Percentiles rank a stretch among this genome's conserved stretches.
Conservation (phyloP, 1,284 basidiomycete genomes). For the Ceratobasidium papillatum region DNA sequence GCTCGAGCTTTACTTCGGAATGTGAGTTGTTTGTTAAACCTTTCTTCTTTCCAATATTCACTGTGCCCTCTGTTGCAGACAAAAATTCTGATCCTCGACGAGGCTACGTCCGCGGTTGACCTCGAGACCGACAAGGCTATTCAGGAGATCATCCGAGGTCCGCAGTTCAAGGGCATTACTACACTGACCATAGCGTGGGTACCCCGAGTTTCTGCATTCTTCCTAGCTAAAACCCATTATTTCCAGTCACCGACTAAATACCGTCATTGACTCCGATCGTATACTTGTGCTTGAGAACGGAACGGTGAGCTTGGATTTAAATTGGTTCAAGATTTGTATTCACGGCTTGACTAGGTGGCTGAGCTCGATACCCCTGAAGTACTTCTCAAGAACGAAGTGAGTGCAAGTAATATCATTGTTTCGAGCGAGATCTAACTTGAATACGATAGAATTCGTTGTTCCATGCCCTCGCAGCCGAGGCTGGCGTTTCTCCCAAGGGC, state of each 20-base stretch:
- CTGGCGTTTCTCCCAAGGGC: slow-evolving; percentile 55
- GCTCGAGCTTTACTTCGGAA: slow-evolving; percentile 79
- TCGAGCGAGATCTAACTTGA: background rate
- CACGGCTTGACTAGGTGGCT: slow-evolving; percentile 57
- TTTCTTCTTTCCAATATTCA: slow-evolving; percentile 15
- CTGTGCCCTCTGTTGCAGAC: slow-evolving; percentile 56
- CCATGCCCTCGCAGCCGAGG: slow-evolving; percentile 65
- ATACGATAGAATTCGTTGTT: slow-evolving; percentile 56
- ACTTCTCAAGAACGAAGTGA: slow-evolving; percentile 64
- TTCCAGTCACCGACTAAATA: slow-evolving; percentile 83
- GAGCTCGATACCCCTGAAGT: slow-evolving; percentile 77
- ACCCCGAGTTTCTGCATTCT: slow-evolving; percentile 29
- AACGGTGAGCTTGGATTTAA: slow-evolving; percentile 56
- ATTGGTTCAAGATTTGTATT: slow-evolving; percentile 17
- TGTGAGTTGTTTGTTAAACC: slow-evolving; percentile 49
- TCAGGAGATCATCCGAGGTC: slow-evolving; percentile 80
- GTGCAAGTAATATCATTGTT: slow-evolving; percentile 36
- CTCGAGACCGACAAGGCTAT: slow-evolving; percentile 89
- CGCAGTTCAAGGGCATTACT: slow-evolving; percentile 73
- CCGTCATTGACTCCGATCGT: slow-evolving; percentile 86
- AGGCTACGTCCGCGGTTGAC: slow-evolving; percentile 89
- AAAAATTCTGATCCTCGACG: slow-evolving; percentile 90
- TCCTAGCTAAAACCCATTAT: slow-evolving; percentile 9
- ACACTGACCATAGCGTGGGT: slow-evolving; percentile 84
- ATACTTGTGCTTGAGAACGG: slow-evolving; percentile 87